Evolutionary conservation across 1,139 yeast species (phyloP), one percentile per base, ranked within the genome.

Genomic region (Cylindricascospora bacillispora): DNA sequence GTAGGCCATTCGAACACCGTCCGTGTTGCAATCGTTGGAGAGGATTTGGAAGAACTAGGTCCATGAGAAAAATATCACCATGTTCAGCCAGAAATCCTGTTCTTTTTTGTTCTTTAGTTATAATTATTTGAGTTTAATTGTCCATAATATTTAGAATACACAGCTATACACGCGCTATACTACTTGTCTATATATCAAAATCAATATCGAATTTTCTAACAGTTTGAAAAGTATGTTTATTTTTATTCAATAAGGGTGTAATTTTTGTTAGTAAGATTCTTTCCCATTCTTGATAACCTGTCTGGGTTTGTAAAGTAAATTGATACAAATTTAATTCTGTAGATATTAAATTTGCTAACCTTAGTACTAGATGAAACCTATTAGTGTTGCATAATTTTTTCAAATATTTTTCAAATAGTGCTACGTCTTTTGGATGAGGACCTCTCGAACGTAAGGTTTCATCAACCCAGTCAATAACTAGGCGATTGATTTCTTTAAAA

Each of bases 1-100:
- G 70, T 86, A 43, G 99, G 98, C 57, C 95, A 89, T 73, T 81
- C 98, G 56, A 89, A 89, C 79, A 89, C 98, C 43, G 73, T 89
- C 62, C 89, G 98, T 71, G 60, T 68, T 43, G 49, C 66, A 43
- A 45, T 54, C 40, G 70, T 65, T 47, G 28, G 30, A 20, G 29
- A 25, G 15, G 32, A 29, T n/a, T 19, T 23, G 16, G 24, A 24
- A n/a, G n/a, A n/a, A n/a, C n/a, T n/a, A n/a, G n/a, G n/a, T n/a
- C n/a, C n/a, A n/a, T n/a, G n/a, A 15, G 26, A 24, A 18, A 14
- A 22, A 15, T 27, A 13, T n/a, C n/a, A n/a, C n/a, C n/a, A n/a
- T n/a, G n/a, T n/a, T n/a, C n/a, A n/a, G n/a, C n/a, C n/a, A n/a
- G 22, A 15, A 6, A 17, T 15, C 22, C 25, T 15, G 15, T n/a